Evolutionary conservation across 140 eudicot genomes (phyloP).

Genomic region (Anethum foeniculum): DNA sequence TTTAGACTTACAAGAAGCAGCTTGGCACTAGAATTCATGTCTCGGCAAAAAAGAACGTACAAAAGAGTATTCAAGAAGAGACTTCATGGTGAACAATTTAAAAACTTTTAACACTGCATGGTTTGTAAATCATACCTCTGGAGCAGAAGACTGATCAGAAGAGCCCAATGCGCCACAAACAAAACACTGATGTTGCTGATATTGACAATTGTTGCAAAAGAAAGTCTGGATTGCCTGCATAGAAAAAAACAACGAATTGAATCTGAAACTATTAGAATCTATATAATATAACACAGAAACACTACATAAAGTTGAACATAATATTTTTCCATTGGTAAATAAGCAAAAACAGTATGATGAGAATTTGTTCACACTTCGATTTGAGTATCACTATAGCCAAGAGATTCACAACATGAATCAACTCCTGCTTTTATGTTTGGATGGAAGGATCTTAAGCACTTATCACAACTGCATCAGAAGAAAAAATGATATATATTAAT

Average conservation of each 20-base stretch:
- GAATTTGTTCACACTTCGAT: slow-evolving; percentile 41
- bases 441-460: slow-evolving; percentile 84
- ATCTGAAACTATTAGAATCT: background rate
- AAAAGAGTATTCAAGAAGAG: too few species aligned
- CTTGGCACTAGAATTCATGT: background rate
- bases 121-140: slow-evolving; percentile 42
- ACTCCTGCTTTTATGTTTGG: slow-evolving; percentile 59
- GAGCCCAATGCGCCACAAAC: slow-evolving; percentile 70
- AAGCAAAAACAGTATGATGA: slow-evolving; percentile 1
- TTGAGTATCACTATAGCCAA: slow-evolving; percentile 45
- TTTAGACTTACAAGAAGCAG: too few species aligned
- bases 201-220: slow-evolving; percentile 62
- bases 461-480: slow-evolving; percentile 54
- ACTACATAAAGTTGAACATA: slow-evolving; percentile 5
- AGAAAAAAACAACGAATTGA: slow-evolving; percentile 3
- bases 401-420: slow-evolving; percentile 55
- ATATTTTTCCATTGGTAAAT: background rate
- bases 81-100: background rate
- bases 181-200: slow-evolving; percentile 70
- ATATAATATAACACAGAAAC: background rate
- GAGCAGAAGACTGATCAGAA: slow-evolving; percentile 55
- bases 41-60: background rate
- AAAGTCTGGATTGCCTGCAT: slow-evolving; percentile 53
- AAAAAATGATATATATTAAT: background rate
- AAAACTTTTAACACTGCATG: background rate